phyloP scores from a whole-genome alignment of 768 basidiomycete genomes.

The Rhodotorula sphaerocarpa region DNA sequence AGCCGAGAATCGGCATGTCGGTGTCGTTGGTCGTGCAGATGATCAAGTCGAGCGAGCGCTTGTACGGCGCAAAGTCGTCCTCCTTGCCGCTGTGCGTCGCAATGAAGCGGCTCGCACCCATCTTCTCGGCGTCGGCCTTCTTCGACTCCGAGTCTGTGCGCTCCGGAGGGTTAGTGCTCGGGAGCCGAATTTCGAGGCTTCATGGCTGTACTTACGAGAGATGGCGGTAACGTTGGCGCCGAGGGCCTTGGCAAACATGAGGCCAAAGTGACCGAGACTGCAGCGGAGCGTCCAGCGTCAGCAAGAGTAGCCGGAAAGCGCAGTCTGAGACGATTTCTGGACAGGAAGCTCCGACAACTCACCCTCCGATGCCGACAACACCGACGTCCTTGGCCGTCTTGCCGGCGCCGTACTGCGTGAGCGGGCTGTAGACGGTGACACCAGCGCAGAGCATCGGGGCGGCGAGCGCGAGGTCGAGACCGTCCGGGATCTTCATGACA shows the following conservation, averaged over 20 bases:
- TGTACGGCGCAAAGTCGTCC: slow-evolving; percentile 40
- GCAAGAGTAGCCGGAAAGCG: background rate
- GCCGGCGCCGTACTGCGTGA: slow-evolving; percentile 50
- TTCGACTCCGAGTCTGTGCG: slow-evolving; percentile 52
- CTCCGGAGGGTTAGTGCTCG: too few relatives aligned
- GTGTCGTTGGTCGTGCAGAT: slow-evolving; percentile 45
- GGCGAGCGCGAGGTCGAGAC: slow-evolving; percentile 51
- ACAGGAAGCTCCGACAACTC: too few relatives aligned
- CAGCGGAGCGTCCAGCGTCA: background rate
- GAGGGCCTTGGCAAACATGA: slow-evolving; percentile 51
- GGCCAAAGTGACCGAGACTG: slow-evolving; percentile 30
- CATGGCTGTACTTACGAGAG: too few relatives aligned
- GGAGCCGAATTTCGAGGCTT: too few relatives aligned
- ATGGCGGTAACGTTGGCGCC: slow-evolving; percentile 57
- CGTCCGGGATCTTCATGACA: slow-evolving; percentile 53
- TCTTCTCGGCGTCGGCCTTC: slow-evolving; percentile 52
- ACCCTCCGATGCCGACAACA: slow-evolving; percentile 56
- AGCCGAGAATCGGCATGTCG: slow-evolving; percentile 50
- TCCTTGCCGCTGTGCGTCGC: slow-evolving; percentile 46
- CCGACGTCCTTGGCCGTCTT: slow-evolving; percentile 59
- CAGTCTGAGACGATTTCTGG: too few relatives aligned
- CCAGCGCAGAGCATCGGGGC: slow-evolving; percentile 52
- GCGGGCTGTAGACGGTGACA: slow-evolving; percentile 44
- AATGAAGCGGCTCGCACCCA: slow-evolving; percentile 55
- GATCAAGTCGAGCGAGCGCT: slow-evolving; percentile 46